These are phyloP conservation scores for Solanum virginianum DNA, from an alignment of 257 asterid genomes.

Conservation along the genomic window DNA sequence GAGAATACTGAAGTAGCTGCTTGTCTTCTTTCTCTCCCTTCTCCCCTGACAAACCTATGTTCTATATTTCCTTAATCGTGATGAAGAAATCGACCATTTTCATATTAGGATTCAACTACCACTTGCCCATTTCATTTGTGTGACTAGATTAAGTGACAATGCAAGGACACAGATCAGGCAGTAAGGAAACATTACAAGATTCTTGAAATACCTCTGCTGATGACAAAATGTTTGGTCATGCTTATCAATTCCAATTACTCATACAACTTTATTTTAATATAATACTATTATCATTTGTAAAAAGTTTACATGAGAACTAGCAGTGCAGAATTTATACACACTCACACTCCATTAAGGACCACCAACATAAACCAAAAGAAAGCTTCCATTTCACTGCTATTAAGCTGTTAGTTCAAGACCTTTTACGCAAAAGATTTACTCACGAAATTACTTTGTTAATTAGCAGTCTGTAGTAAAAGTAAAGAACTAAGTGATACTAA, in stretches of 20 bases:
- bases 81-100: neutral
- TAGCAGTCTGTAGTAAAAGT: neutral
- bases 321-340: neutral
- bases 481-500: neutral
- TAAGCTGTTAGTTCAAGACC: neutral
- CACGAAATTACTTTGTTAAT: neutral
- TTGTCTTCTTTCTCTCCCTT: neutral
- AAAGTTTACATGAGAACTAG: neutral
- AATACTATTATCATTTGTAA: neutral
- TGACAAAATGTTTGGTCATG: neutral
- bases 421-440: neutral
- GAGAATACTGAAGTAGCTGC: neutral
- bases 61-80: neutral
- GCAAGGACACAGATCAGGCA: neutral
- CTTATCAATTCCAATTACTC: neutral
- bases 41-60: neutral
- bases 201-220: neutral
- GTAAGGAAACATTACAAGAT: neutral
- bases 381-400: neutral
- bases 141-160: neutral
- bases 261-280: neutral
- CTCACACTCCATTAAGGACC: neutral
- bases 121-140: neutral
- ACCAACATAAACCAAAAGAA: neutral
- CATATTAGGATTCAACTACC: neutral